phyloP scores from a whole-genome alignment of 805 yeast genomes.

The Ogataea glucozyma region DNA sequence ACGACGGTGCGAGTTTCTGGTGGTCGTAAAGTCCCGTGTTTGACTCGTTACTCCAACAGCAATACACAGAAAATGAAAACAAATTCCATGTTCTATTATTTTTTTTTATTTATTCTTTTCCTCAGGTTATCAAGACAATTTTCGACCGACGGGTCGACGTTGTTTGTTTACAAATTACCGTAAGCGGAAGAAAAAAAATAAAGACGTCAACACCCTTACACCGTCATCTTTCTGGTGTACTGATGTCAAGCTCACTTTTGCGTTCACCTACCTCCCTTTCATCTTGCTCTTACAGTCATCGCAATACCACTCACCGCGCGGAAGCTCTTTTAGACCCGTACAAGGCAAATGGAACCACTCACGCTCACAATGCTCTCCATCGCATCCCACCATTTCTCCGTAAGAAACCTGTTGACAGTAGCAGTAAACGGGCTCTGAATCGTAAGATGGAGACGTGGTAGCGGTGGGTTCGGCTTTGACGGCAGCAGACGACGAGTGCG shows the following conservation, averaged over 20 bases:
- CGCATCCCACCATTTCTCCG: conserved; percentile 99
- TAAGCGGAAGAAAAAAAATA: conserved; percentile 4
- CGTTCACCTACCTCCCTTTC: conserved; percentile 14
- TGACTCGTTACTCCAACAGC: too few species aligned
- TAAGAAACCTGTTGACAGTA: conserved; percentile 96
- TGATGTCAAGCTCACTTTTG: too few species aligned
- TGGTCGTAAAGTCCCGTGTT: too few species aligned
- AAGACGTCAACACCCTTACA: too few species aligned
- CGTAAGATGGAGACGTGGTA: conserved; percentile 21
- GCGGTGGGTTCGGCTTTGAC: conserved; percentile 13
- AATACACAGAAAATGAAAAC: conserved; percentile 7
- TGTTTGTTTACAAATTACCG: conserved; percentile 20
- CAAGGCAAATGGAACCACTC: conserved; percentile 98
- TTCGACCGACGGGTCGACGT: conserved; percentile 17
- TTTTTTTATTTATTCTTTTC: neutral
- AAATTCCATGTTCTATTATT: conserved; percentile 5
- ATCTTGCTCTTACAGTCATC: conserved; percentile 53
- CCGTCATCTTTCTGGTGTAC: too few species aligned
- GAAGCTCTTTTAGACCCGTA: conserved; percentile 81
- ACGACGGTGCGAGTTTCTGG: too few species aligned
- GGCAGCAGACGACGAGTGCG: conserved; percentile 11
- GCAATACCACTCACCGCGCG: conserved; percentile 84
- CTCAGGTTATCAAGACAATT: neutral
- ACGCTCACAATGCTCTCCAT: conserved; percentile 85
- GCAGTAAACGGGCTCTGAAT: conserved; percentile 81